A percentile compares a stretch with the other conserved stretches of the same genome.
phyloP scores from a whole-genome alignment of 805 yeast species.

The Cyberlindnera xishuangbannaensis region DNA sequence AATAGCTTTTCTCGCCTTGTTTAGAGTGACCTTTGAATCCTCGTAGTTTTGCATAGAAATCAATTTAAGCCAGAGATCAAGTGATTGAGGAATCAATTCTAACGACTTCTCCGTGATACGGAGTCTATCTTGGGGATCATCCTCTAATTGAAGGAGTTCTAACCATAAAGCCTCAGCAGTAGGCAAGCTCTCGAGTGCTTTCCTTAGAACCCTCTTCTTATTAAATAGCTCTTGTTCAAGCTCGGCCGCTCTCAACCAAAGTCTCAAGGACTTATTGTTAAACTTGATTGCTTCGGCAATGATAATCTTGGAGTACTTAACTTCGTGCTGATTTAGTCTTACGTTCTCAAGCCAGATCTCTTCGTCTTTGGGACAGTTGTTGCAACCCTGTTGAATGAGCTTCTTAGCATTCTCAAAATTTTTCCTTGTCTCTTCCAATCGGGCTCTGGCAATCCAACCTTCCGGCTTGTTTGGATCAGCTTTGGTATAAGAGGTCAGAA shows the following conservation, averaged over 20 bases:
- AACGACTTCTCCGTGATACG: conserved; percentile 60
- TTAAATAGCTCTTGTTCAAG: conserved; percentile 54
- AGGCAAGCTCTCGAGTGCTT: conserved; percentile 66
- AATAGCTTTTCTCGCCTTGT: conserved; percentile 52
- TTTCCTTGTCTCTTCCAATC: conserved; percentile 63
- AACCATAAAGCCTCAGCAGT: conserved; percentile 61
- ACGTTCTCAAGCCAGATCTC: conserved; percentile 81
- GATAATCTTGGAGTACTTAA: conserved; percentile 45
- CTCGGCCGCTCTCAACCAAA: conserved; percentile 72
- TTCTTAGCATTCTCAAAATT: conserved; percentile 51
- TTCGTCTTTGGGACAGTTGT: conserved; percentile 56
- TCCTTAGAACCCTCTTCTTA: conserved; percentile 55
- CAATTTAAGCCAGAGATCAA: conserved; percentile 60
- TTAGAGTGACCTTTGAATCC: conserved; percentile 50
- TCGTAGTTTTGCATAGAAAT: conserved; percentile 37
- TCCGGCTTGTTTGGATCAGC: conserved; percentile 68
- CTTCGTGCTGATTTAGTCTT: conserved; percentile 46
- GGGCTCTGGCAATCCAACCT: conserved; percentile 84
- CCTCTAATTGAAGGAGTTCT: conserved; percentile 54
- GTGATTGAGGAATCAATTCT: conserved; percentile 58
- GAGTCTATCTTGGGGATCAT: conserved; percentile 39
- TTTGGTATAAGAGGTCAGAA: conserved; percentile 63
- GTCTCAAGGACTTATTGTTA: conserved; percentile 47
- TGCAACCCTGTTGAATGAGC: conserved; percentile 71
- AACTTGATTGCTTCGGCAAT: conserved; percentile 60